Conservation (phyloP, 805 yeast species). For the Hanseniaspora lindneri region DNA sequence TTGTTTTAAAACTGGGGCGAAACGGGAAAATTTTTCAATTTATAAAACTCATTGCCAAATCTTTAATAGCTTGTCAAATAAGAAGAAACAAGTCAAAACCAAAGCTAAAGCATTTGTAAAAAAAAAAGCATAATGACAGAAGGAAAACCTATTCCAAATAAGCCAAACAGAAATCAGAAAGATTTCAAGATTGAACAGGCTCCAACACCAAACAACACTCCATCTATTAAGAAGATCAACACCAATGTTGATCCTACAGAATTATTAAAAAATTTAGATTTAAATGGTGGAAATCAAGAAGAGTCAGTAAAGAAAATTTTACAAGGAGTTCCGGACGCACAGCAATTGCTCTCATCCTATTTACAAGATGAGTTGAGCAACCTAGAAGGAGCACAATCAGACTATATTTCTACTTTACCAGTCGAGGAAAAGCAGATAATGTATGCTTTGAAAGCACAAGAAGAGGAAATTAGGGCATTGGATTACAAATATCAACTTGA, state of each 20-base stretch:
- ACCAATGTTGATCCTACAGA: slow-evolving; percentile 42
- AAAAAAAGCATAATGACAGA: slow-evolving; percentile 7
- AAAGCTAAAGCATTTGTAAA: background rate
- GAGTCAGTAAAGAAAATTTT: slow-evolving; percentile 34
- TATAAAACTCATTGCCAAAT: too few relatives aligned
- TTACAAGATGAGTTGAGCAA: slow-evolving; percentile 81
- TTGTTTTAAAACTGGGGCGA: too few relatives aligned
- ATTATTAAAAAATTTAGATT: slow-evolving; percentile 7
- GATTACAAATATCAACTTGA: slow-evolving; percentile 90
- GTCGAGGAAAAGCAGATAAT: slow-evolving; percentile 61
- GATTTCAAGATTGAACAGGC: slow-evolving; percentile 73
- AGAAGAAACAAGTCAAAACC: background rate
- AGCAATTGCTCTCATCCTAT: slow-evolving; percentile 32
- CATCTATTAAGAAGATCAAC: slow-evolving; percentile 69
- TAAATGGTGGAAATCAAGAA: slow-evolving; percentile 14
- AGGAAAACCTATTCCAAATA: slow-evolving; percentile 32
- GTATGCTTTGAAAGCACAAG: slow-evolving; percentile 69
- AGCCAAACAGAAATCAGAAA: slow-evolving; percentile 49
- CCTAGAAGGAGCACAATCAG: slow-evolving; percentile 75
- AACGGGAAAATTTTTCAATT: too few relatives aligned
- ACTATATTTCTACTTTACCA: slow-evolving; percentile 72
- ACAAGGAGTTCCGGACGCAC: slow-evolving; percentile 54
- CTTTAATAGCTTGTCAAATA: too few relatives aligned
- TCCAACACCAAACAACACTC: slow-evolving; percentile 98
- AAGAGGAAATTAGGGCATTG: slow-evolving; percentile 62